Evolutionary conservation across 352 stramenopile species (phyloP).

Genomic region (Phytopythium boreale): DNA sequence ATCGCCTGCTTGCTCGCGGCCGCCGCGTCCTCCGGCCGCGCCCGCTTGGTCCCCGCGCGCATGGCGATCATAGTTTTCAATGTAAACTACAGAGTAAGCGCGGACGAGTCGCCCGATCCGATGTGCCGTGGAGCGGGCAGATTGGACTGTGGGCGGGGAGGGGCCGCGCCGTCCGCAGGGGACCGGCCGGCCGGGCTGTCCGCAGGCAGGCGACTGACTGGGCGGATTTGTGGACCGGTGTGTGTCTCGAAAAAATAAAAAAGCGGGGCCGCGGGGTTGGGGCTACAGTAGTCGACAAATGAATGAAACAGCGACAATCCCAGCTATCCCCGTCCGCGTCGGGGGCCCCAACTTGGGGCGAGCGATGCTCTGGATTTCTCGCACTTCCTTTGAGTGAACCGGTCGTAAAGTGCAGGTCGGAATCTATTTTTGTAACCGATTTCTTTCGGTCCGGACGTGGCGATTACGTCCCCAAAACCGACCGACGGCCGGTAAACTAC

Average conservation of each 20-base stretch:
- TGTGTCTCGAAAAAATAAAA: constrained; percentile 1
- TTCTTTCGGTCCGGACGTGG: too few relatives aligned
- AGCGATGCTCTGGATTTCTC: neutral
- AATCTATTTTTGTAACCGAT: too few relatives aligned
- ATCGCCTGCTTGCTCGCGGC: neutral
- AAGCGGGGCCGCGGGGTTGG: neutral
- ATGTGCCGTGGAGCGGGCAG: neutral
- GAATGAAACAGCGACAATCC: neutral
- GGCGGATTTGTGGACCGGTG: neutral
- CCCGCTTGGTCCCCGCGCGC: constrained; percentile 17
- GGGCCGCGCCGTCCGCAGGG: neutral
- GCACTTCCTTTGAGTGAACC: too few relatives aligned
- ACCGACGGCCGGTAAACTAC: too few relatives aligned
- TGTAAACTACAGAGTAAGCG: neutral
- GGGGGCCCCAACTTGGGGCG: too few relatives aligned
- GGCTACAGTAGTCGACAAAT: neutral
- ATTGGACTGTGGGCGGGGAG: neutral
- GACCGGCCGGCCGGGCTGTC: neutral
- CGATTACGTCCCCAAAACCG: too few relatives aligned
- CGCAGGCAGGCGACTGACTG: neutral
- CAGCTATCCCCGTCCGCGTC: too few relatives aligned
- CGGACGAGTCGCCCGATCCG: neutral
- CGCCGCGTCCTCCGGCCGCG: constrained; percentile 5
- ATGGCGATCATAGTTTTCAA: constrained; percentile 4
- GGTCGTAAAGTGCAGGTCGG: too few relatives aligned